Evolutionary conservation across 208 protist species (phyloP).

Genomic region (Strigomonas galati): DNA sequence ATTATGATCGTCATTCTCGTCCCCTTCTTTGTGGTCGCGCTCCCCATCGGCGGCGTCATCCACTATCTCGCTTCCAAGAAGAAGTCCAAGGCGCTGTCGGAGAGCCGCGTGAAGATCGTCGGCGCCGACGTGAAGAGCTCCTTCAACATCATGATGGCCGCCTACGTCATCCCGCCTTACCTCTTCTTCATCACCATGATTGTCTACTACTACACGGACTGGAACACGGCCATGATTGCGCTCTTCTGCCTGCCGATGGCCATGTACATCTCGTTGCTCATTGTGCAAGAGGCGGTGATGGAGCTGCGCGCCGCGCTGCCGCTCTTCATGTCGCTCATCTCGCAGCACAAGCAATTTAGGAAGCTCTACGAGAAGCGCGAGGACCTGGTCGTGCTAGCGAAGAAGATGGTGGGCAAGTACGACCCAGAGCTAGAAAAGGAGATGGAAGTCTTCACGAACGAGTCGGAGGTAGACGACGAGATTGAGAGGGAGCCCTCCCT

Average conservation of each 20-base stretch:
- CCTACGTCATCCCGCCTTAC: constrained; percentile 55
- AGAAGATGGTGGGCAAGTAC: constrained; percentile 58
- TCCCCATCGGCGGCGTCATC: constrained; percentile 69
- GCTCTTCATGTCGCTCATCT: constrained; percentile 84
- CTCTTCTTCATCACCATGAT: constrained; percentile 59
- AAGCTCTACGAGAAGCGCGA: constrained; percentile 81
- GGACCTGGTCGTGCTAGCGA: constrained; percentile 51
- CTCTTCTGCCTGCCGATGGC: constrained; percentile 84
- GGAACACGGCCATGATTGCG: constrained; percentile 61
- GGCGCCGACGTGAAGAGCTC: constrained; percentile 89
- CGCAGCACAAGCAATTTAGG: constrained; percentile 84
- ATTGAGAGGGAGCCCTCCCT: constrained; percentile 74
- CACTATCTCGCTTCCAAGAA: constrained; percentile 50
- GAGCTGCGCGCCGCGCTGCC: constrained; percentile 79
- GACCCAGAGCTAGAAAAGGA: constrained; percentile 75
- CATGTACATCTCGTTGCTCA: constrained; percentile 87
- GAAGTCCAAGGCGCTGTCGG: constrained; percentile 60
- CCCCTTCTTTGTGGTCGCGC: constrained; percentile 77
- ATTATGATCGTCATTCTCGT: constrained; percentile 76
- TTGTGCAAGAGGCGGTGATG: constrained; percentile 81
- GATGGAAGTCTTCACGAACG: constrained; percentile 50
- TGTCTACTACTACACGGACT: constrained; percentile 57
- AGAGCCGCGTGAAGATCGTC: constrained; percentile 87
- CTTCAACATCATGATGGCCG: constrained; percentile 78
- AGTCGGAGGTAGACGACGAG: constrained; percentile 38